Evolutionary conservation across 2,329 filamentous ascomycete genomes (phyloP), one percentile per base, ranked within the genome.

Genomic region (Dendryphion nanum): DNA sequence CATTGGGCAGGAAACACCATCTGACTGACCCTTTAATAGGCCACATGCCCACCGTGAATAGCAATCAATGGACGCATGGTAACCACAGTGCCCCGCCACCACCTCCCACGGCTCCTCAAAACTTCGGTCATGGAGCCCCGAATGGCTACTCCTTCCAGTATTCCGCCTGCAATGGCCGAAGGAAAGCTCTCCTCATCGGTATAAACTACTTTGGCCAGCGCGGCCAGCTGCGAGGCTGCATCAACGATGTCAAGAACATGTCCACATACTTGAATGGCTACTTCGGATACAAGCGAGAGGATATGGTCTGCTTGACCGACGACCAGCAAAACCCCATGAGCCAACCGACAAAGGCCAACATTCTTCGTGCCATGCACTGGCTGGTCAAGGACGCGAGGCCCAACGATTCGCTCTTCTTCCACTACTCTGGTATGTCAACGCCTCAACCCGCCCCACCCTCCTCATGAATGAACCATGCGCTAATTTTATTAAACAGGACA

Each of bases 211-310:
- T 96, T 62, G 83, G 86, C 35, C 90, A 96, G 69, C 82, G 87
- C 41, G 90, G 90, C 18, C 87, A 96, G 73, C 75, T 96, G 33
- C 78, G 89, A 41, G 91, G 91, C 31, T 97, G 91, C 61, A 96
- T 96, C 73, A 96, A 97, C 62, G 91, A 97, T 63, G 91, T 96
- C 30, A 87, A 90, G 69, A 96, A 96, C 72, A 95, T 97, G 89
- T 95, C 89, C 16, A 78, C 79, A 34, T 97, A 95, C 62, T 74
- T 97, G 41, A 87, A 88, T 47, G 82, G 90, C 66, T 83, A 89
- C 59, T 96, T 94, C 65, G 86, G 86, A 19, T 97, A 97, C 67
- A 89, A 89, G 69, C 77, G 89, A 41, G 91, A 96, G 67, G 90
- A 97, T 61, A 97, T 97, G 91, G 91, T 97, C 15, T 83, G 93